Percentiles rank a stretch among this genome's conserved stretches.
Evolutionary conservation across 228 moss, liverwort and hornwort species (phyloP).

Genomic region (Sphagnum magellanicum): DNA sequence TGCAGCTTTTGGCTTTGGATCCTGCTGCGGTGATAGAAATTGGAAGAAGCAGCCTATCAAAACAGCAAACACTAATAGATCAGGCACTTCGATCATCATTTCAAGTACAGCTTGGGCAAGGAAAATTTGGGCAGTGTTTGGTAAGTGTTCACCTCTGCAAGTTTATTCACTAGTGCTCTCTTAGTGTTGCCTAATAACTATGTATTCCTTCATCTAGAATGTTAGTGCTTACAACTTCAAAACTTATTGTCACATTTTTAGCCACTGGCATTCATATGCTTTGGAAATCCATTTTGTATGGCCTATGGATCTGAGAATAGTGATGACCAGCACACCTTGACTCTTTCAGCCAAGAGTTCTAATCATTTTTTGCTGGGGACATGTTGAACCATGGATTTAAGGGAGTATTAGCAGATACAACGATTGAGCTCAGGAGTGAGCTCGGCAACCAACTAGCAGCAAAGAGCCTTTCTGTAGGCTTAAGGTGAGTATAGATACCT

Average conservation of each 20-base stretch:
- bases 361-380: too few species aligned
- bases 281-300: background rate
- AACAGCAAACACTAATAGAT: slow-evolving; percentile 64
- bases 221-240: too few species aligned
- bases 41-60: slow-evolving; percentile 51
- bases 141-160: slow-evolving; percentile 21
- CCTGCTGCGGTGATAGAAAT: slow-evolving; percentile 43
- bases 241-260: too few species aligned
- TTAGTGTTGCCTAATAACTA: too few species aligned
- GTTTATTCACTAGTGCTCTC: too few species aligned
- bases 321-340: too few species aligned
- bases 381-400: background rate
- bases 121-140: slow-evolving; percentile 69
- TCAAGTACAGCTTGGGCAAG: slow-evolving; percentile 53
- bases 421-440: slow-evolving; percentile 64
- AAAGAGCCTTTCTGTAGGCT: slow-evolving; percentile 57
- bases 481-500: slow-evolving; percentile 35
- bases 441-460: slow-evolving; percentile 77
- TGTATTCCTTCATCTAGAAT: too few species aligned
- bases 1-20: slow-evolving; percentile 58
- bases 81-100: slow-evolving; percentile 42
- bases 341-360: too few species aligned
- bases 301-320: background rate
- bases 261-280: background rate
- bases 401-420: slow-evolving; percentile 57